These are phyloP conservation scores for Lactifluus piperatus DNA, from an alignment of 768 basidiomycete species.

Conservation along the genomic window DNA sequence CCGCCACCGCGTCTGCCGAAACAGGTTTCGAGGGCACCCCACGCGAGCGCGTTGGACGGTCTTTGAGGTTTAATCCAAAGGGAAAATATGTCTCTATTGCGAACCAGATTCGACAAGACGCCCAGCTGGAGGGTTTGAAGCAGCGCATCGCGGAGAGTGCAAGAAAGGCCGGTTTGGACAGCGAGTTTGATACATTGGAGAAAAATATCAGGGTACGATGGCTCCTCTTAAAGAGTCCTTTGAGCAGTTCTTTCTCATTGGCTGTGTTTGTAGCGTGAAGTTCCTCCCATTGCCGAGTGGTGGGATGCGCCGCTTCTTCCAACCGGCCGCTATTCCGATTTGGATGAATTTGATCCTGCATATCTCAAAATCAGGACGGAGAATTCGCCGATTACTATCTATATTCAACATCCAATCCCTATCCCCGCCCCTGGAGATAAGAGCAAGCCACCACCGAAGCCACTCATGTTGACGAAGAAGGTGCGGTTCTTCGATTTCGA, in stretches of 20 bases:
- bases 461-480: constrained; percentile 90
- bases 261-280: constrained; percentile 50
- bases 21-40: constrained; percentile 67
- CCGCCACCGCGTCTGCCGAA: constrained; percentile 39
- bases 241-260: not conserved
- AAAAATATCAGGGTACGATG: constrained; percentile 71
- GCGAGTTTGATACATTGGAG: constrained; percentile 87
- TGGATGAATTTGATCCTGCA: constrained; percentile 43
- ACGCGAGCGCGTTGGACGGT: constrained; percentile 57
- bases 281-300: constrained; percentile 92
- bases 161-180: constrained; percentile 87
- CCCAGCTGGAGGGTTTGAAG: constrained; percentile 84
- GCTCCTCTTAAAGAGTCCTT: not conserved
- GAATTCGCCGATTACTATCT: constrained; percentile 76
- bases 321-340: constrained; percentile 69
- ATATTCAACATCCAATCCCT: constrained; percentile 95
- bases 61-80: constrained; percentile 83
- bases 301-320: constrained; percentile 90
- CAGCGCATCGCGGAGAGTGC: constrained; percentile 89
- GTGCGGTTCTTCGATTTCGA: constrained; percentile 27
- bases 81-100: constrained; percentile 81
- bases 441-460: constrained; percentile 67
- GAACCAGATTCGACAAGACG: constrained; percentile 63
- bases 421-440: constrained; percentile 89
- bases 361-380: constrained; percentile 53